Evolutionary conservation across 208 protist genomes (phyloP).

Genomic region (Wallacemonas rigidus): DNA sequence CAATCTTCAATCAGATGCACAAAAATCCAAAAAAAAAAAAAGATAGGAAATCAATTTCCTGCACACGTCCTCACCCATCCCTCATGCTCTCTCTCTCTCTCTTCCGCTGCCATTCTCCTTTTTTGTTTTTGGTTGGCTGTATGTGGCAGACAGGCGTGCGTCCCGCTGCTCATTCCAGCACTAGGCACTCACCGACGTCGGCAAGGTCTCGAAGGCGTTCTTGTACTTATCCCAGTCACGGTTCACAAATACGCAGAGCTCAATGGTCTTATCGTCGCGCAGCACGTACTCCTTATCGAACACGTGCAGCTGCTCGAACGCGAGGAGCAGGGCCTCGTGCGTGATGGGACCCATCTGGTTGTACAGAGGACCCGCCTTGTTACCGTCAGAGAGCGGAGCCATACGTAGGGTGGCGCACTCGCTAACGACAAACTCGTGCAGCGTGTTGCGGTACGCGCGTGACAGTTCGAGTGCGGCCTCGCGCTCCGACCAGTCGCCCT

Average conservation of each 20-base stretch:
- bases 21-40: conserved; percentile 6
- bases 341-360: conserved; percentile 78
- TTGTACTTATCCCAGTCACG: conserved; percentile 86
- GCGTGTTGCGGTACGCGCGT: conserved; percentile 82
- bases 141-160: no score
- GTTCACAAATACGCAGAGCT: conserved; percentile 90
- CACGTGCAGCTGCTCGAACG: conserved; percentile 81
- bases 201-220: conserved; percentile 65
- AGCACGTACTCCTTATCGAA: conserved; percentile 83
- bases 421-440: conserved; percentile 85
- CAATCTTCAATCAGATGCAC: neutral
- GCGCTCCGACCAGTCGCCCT: conserved; percentile 78
- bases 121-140: neutral
- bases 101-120: conserved; percentile 6
- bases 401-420: conserved; percentile 77
- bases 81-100: conserved; percentile 10
- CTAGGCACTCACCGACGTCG: neutral
- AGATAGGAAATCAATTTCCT: neutral
- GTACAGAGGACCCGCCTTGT: conserved; percentile 63
- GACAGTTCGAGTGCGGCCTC: conserved; percentile 81
- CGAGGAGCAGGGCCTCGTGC: conserved; percentile 67
- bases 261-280: conserved; percentile 64
- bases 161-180: neutral
- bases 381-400: conserved; percentile 69
- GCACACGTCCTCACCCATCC: neutral